These are phyloP conservation scores for Alternaria infectoria DNA, from an alignment of 2,329 filamentous ascomycete species.

Conservation along the genomic window DNA sequence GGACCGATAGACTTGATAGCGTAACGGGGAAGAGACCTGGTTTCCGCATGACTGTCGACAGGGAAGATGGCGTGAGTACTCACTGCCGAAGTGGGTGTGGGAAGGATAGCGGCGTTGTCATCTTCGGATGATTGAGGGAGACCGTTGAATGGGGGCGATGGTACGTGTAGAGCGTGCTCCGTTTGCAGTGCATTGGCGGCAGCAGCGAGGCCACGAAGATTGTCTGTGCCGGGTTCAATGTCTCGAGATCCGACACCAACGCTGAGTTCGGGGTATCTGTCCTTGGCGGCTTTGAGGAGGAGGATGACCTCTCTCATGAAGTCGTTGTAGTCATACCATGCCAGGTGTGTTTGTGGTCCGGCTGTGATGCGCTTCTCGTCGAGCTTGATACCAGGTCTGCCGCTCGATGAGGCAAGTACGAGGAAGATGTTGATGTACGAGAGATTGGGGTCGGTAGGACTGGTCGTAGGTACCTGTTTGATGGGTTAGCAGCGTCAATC, in stretches of 20 bases:
- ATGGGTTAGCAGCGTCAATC: neutral
- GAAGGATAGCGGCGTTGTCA: neutral
- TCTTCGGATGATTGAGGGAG: neutral
- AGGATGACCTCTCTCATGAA: conserved; percentile 22
- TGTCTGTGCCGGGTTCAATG: conserved; percentile 20
- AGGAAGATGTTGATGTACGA: conserved; percentile 68
- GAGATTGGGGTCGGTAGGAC: conserved; percentile 18
- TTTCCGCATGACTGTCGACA: neutral
- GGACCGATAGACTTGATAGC: conserved; percentile 33
- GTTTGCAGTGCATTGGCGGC: conserved; percentile 39
- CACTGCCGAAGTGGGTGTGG: neutral
- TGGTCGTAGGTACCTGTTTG: conserved; percentile 10
- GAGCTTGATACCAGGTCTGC: conserved; percentile 63
- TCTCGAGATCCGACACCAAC: neutral
- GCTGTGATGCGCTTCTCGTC: conserved; percentile 28
- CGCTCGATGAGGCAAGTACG: conserved; percentile 41
- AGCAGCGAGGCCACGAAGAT: conserved; percentile 39
- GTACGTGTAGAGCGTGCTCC: conserved; percentile 5
- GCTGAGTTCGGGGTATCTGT: conserved; percentile 20
- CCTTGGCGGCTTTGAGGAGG: conserved; percentile 18
- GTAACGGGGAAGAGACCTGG: conserved; percentile 15
- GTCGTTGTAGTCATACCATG: conserved; percentile 27
- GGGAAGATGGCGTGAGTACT: neutral
- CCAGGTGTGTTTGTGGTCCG: conserved; percentile 14
- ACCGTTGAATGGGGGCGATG: neutral